Evolutionary conservation across 306 rosid species (phyloP).

Genomic region (Gastrolobium villosum): DNA sequence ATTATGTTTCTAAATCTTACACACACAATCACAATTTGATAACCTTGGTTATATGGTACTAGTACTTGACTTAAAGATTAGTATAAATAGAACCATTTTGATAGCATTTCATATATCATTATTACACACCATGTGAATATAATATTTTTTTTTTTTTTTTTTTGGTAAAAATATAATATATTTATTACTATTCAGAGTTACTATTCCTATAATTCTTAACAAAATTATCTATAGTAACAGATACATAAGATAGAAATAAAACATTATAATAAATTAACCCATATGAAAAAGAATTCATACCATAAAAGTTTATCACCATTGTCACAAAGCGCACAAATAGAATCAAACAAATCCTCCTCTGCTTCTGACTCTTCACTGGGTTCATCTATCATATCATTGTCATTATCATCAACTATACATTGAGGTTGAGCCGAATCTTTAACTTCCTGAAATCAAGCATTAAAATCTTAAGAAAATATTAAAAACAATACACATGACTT

Average conservation of each 20-base stretch:
- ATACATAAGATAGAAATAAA: constrained; percentile 9
- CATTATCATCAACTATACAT: constrained; percentile 61
- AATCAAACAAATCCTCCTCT: constrained; percentile 64
- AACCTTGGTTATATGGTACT: no score
- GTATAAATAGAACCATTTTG: constrained; percentile 2
- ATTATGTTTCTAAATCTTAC: no score
- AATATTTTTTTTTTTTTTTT: no score
- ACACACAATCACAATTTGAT: no score
- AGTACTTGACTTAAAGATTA: neutral
- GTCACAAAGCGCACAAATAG: constrained; percentile 90
- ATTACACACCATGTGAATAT: constrained; percentile 13
- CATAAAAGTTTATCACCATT: constrained; percentile 79
- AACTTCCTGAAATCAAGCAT: constrained; percentile 61
- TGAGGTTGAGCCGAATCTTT: constrained; percentile 52
- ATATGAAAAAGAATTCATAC: constrained; percentile 56
- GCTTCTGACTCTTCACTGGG: constrained; percentile 60
- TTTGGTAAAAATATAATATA: no score
- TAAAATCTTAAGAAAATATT: constrained; percentile 29
- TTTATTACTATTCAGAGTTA: neutral
- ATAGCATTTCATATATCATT: constrained; percentile 17
- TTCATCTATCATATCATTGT: constrained; percentile 54
- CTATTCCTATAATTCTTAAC: constrained; percentile 12
- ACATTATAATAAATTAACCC: constrained; percentile 17
- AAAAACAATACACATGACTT: constrained; percentile 11
- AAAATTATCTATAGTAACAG: neutral